Evolutionary conservation across 768 basidiomycete species (phyloP), one percentile per base, ranked within the genome.

Genomic region (Termitomyces sp.): DNA sequence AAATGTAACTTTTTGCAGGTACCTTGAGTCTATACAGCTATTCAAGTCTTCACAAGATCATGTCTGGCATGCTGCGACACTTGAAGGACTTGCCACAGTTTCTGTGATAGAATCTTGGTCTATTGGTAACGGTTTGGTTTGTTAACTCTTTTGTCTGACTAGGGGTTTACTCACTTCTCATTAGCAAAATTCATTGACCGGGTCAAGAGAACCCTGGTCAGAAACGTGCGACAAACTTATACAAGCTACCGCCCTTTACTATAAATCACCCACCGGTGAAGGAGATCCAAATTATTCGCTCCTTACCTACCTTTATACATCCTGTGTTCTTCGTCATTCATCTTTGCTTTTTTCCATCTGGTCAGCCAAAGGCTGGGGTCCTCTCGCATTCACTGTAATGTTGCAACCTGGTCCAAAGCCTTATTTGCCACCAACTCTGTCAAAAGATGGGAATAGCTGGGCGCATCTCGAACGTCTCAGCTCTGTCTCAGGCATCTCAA

Each of bases 341-440:
- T 79, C 82, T 2, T 77, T 95, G 49, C 75, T 93, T 15, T 89
- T 91, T 65, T 79, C 89, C 21, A 74, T 92, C 9, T 89, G 90
- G 89, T 84, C 87, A 45, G 82, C 87, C n/a, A 89, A 91, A 68
- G 93, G 93, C 23, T 93, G 92, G 87, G 89, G 91, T 3, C 81
- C 85, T 0, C 74, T 89, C 31, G 86, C 91, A 3, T 85, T 92
- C 60, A 81, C 83, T 17, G 81, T 82, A 19, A 86, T 92, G 84
- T 70, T 93, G 42, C 85, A 84, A 61, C 80, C 84, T 31, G 84
- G 78, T 43, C 75, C 82, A 8, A 78, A 75, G 38, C 81, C 79
- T 9, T 82, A 79, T 63, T 73, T 84, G 58, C 83, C 87, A 19
- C 84, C 84, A 11, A 81, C 83, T 0, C 70, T 84, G 42, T 71